These are phyloP conservation scores for Tetratostichococcus sp. DNA, from an alignment of 139 green algal species.

Conservation along the genomic window DNA sequence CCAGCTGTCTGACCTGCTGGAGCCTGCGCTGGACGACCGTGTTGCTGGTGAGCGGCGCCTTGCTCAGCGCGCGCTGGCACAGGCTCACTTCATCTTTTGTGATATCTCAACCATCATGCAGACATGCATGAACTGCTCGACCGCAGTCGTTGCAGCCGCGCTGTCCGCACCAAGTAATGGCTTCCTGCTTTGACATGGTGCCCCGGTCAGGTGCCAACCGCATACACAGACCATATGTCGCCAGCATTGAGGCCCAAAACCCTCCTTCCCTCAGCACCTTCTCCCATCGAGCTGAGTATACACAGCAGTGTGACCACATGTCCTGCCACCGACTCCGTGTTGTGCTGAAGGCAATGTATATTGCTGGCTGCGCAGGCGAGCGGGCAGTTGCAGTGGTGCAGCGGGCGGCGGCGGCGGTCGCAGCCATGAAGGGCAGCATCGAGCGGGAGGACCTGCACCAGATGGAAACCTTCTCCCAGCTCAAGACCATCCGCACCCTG, in stretches of 20 bases:
- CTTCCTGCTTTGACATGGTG: no score
- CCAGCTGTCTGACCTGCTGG: slow-evolving; percentile 46
- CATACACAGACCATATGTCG: no score
- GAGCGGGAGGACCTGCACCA: slow-evolving; percentile 15
- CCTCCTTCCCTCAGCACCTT: no score
- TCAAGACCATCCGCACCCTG: slow-evolving; percentile 25
- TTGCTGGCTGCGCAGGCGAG: slow-evolving; percentile 5
- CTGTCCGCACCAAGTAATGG: no score
- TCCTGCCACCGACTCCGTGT: not conserved
- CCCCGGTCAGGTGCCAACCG: no score
- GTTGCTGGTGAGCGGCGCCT: not conserved
- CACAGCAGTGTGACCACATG: no score
- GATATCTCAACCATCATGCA: no score
- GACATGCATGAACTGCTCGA: no score
- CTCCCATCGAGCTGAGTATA: no score
- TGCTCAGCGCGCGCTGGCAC: not conserved
- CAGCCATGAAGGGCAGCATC: slow-evolving; percentile 8
- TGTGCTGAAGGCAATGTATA: not conserved
- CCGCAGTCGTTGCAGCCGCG: no score
- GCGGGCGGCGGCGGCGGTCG: slow-evolving; percentile 20
- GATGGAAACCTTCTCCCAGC: slow-evolving; percentile 27
- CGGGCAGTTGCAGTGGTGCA: slow-evolving; percentile 14
- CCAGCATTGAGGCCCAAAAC: no score
- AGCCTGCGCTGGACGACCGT: slow-evolving; percentile 13
- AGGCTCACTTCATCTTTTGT: no score